Percentiles rank a stretch among this genome's conserved stretches.
Evolutionary conservation across 441 rosid species (phyloP).

Genomic region (Euphorbia neoarborescens): DNA sequence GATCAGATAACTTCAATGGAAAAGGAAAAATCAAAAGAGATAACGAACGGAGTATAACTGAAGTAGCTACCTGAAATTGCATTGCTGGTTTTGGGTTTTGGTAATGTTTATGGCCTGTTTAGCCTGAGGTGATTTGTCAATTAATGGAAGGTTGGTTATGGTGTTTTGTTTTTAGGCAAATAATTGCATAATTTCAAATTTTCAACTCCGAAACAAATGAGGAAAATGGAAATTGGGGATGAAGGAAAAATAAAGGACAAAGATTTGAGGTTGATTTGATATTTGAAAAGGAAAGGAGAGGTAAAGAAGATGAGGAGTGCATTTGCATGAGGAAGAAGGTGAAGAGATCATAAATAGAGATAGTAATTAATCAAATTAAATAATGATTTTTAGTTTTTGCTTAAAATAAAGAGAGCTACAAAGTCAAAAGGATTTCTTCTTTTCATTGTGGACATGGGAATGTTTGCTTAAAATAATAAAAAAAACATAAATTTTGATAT

Average conservation of each 20-base stretch:
- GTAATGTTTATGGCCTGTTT: background rate
- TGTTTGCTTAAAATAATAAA: too few relatives aligned
- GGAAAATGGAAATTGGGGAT: background rate
- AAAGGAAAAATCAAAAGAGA: background rate
- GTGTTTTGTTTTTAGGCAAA: background rate
- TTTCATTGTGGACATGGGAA: background rate
- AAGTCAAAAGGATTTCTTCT: background rate
- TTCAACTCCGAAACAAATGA: too few relatives aligned
- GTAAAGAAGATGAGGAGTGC: too few relatives aligned
- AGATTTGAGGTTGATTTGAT: background rate
- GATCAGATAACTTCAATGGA: background rate
- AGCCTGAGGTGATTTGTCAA: constrained; percentile 15
- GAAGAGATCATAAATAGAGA: background rate
- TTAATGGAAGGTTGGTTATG: constrained; percentile 12
- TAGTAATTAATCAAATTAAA: too few relatives aligned
- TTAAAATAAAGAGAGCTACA: too few relatives aligned
- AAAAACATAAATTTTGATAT: too few relatives aligned
- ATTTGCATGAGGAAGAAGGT: background rate
- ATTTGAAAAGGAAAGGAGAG: background rate
- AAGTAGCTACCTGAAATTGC: constrained; percentile 18
- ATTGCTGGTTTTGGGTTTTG: background rate
- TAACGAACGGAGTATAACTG: background rate
- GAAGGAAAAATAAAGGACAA: background rate
- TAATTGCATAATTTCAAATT: background rate
- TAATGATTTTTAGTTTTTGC: too few relatives aligned